Base-by-base conservation (phyloP, 371 early-diverging fungal genomes). In the Smittium mucronatum region DNA sequence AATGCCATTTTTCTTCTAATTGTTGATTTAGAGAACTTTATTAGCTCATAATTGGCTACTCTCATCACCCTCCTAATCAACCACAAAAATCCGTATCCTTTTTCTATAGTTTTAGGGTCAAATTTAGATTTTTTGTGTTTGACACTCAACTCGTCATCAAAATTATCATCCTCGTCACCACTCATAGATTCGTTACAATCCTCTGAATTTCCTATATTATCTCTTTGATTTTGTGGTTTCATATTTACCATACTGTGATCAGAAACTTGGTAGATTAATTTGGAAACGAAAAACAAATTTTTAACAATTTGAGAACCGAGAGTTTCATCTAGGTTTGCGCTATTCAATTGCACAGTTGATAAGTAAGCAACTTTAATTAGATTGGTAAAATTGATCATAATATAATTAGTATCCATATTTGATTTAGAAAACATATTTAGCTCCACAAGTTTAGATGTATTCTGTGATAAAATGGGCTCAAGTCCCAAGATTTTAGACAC, bases 231-330 rank as follows among this genome's bases (percentile, higher is more conserved):
- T 60, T 80, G 77, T 33, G 34, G 11, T 26, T 1, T 70, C 2
- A 0, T 66, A n/a, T 35, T 58, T 30, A 63, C 59, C 1, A 31
- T 63, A 0, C 75, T 75, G 31, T 78, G 74, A 0, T 78, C 71
- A 11, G 81, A 60, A 63, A 81, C 73, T 36, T 80, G 75, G 58
- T 78, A 83, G 69, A 95, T 84, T 72, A 88, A 86, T 74, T 89
- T 90, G 69, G 88, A 90, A 57, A 95, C 78, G 77, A 93, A 97
- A 77, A 91, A 88, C 74, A 97, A 71, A 75, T 97, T 97, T 84
- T 95, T 95, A 28, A 94, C 90, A 58, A 89, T 77, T 77, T 96
- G 95, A 70, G 84, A 89, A 1, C 90, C 93, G 57, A 90, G 84
- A 25, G 93, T 94, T 57, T 85, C 82, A 29, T 89, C 81, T 36